These are phyloP conservation scores for Tolypocladium pustulatum DNA, from an alignment of 2,329 filamentous ascomycete genomes.

Conservation along the genomic window DNA sequence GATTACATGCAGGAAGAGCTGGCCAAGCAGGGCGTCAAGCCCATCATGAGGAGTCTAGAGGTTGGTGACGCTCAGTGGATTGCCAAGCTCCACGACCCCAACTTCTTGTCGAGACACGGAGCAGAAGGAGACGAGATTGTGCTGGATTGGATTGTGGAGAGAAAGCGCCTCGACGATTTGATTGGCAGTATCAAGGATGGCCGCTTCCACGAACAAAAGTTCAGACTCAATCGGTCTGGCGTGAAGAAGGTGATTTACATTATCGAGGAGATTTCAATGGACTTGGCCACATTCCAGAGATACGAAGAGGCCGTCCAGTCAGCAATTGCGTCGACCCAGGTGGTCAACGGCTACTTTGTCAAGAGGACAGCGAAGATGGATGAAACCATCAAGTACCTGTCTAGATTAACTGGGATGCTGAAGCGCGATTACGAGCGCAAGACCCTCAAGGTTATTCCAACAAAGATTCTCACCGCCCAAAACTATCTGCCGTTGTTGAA, in stretches of 20 bases:
- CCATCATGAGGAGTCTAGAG: conserved; percentile 58
- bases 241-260: conserved; percentile 71
- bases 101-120: conserved; percentile 43
- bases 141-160: conserved; percentile 71
- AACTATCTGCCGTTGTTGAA: conserved; percentile 57
- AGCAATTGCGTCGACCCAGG: conserved; percentile 66
- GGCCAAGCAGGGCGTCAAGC: conserved; percentile 51
- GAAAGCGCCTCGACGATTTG: conserved; percentile 71
- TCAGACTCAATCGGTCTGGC: conserved; percentile 61
- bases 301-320: conserved; percentile 60
- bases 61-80: conserved; percentile 74
- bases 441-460: conserved; percentile 54
- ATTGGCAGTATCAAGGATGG: conserved; percentile 75
- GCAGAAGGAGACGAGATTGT: conserved; percentile 59
- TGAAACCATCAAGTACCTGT: conserved; percentile 67
- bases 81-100: conserved; percentile 56
- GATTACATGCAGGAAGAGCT: conserved; percentile 70
- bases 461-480: conserved; percentile 46
- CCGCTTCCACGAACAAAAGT: conserved; percentile 77
- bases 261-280: conserved; percentile 61
- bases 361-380: conserved; percentile 68
- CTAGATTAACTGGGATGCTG: conserved; percentile 59
- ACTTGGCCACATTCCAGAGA: conserved; percentile 38
- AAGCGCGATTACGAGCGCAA: conserved; percentile 52
- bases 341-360: conserved; percentile 69